Evolutionary conservation across 2,329 filamentous ascomycete genomes (phyloP).

Genomic region (Paramyrothecium roridum): DNA sequence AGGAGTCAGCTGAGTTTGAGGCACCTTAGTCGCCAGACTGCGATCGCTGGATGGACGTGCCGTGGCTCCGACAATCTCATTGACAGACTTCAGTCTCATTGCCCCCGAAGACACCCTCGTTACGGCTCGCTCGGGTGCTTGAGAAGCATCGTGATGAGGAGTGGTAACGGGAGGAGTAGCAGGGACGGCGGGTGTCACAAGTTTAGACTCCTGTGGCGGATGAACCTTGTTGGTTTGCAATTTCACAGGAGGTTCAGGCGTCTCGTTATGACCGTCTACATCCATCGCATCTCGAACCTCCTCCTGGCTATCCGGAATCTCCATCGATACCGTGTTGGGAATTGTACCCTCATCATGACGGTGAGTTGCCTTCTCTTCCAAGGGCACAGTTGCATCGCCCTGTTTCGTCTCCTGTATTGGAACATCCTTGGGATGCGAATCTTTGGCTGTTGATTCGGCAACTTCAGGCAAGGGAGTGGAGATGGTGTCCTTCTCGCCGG

Average conservation of each 20-base stretch:
- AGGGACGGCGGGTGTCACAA: constrained; percentile 6
- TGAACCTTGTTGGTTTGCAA: constrained; percentile 9
- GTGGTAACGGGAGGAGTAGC: constrained; percentile 6
- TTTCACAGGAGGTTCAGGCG: neutral
- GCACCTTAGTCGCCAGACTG: constrained; percentile 24
- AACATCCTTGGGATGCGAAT: constrained; percentile 4
- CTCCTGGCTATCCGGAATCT: constrained; percentile 33
- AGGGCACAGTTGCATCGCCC: neutral
- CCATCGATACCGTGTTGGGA: constrained; percentile 10
- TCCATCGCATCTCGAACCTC: constrained; percentile 29
- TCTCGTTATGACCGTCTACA: constrained; percentile 16
- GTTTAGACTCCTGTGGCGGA: constrained; percentile 2
- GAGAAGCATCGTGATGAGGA: constrained; percentile 14
- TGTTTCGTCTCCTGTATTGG: constrained; percentile 1
- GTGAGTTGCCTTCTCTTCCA: neutral
- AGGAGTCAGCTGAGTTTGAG: constrained; percentile 34
- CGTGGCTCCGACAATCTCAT: constrained; percentile 65
- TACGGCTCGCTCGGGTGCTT: constrained; percentile 51
- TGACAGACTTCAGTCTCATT: constrained; percentile 69
- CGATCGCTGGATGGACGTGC: constrained; percentile 31
- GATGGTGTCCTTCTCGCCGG: constrained; percentile 4
- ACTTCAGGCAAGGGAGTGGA: constrained; percentile 6
- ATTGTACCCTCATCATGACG: neutral
- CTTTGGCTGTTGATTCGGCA: neutral
- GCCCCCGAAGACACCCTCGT: constrained; percentile 69